Conservation (phyloP, 1,284 basidiomycete genomes). For the Ustilago lituana region DNA sequence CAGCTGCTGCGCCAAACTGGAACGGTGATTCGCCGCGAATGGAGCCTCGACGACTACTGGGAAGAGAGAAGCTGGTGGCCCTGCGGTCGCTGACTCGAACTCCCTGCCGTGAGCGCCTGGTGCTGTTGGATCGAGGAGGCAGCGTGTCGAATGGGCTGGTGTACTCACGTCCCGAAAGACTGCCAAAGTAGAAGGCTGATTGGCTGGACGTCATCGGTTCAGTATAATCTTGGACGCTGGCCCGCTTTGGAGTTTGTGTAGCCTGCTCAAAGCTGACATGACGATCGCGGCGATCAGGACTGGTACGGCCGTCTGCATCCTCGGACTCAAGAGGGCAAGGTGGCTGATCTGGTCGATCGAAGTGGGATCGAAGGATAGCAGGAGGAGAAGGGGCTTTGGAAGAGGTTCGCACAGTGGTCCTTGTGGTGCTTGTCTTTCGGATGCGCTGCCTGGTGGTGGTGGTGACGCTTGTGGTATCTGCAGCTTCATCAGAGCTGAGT, state of each 20-base stretch:
- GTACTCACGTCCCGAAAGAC: slow-evolving; percentile 11
- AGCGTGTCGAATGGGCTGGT: slow-evolving; percentile 30
- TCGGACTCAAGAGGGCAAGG: slow-evolving; percentile 6
- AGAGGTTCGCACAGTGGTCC: slow-evolving; percentile 14
- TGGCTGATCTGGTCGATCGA: slow-evolving; percentile 34
- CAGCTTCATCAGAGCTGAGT: slow-evolving; percentile 46
- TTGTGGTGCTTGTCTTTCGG: slow-evolving; percentile 32
- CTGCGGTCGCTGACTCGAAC: slow-evolving; percentile 21
- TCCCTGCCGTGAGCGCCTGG: slow-evolving; percentile 30
- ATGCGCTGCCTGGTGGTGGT: slow-evolving; percentile 31
- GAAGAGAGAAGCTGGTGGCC: slow-evolving; percentile 43
- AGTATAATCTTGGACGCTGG: slow-evolving; percentile 12
- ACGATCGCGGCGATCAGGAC: slow-evolving; percentile 14
- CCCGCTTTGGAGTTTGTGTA: slow-evolving; percentile 11
- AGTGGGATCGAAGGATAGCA: slow-evolving; percentile 36
- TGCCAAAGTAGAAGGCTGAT: slow-evolving; percentile 25
- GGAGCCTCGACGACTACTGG: slow-evolving; percentile 46
- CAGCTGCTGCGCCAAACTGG: not conserved
- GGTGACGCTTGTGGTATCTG: slow-evolving; percentile 26
- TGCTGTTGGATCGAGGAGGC: slow-evolving; percentile 43
- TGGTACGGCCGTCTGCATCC: not conserved
- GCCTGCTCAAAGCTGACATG: slow-evolving; percentile 46
- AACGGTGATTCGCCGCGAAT: slow-evolving; percentile 30
- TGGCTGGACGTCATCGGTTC: slow-evolving; percentile 24
- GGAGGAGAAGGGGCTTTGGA: slow-evolving; percentile 23